A percentile compares a stretch with the other conserved stretches of the same genome.
Conservation (phyloP, 2,329 filamentous ascomycete species). For the Blumeria hordei region DNA sequence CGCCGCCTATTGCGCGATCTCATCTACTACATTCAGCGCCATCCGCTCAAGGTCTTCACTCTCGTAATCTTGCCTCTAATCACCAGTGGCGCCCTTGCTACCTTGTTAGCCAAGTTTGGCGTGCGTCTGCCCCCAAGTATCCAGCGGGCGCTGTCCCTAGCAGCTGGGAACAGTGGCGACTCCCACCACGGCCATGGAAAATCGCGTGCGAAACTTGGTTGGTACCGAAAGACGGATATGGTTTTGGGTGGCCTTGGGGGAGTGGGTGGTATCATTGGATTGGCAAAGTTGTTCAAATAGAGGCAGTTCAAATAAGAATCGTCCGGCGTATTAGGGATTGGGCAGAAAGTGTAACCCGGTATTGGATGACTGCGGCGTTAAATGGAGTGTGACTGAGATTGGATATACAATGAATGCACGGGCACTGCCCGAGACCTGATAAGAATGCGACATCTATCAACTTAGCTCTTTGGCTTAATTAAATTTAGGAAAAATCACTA, state of each 20-base stretch:
- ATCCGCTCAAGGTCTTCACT: constrained; percentile 73
- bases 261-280: constrained; percentile 11
- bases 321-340: background rate
- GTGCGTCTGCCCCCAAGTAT: constrained; percentile 45
- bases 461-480: background rate
- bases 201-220: constrained; percentile 1
- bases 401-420: background rate
- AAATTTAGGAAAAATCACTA: too few species aligned
- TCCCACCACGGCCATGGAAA: constrained; percentile 4
- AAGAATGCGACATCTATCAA: background rate
- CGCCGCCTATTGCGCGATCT: constrained; percentile 61
- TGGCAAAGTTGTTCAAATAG: constrained; percentile 16
- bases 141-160: constrained; percentile 27
- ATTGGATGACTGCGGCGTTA: background rate
- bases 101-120: constrained; percentile 56
- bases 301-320: background rate
- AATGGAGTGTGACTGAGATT: background rate
- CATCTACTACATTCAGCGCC: constrained; percentile 53
- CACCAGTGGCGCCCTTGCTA: constrained; percentile 58
- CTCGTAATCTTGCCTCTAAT: constrained; percentile 71
- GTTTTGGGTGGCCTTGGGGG: constrained; percentile 9
- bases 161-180: constrained; percentile 19
- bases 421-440: background rate
- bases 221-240: background rate
- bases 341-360: background rate